A percentile compares a stretch with the other conserved stretches of the same genome.
Conservation (phyloP, 805 yeast genomes). For the Pichia heedii region DNA sequence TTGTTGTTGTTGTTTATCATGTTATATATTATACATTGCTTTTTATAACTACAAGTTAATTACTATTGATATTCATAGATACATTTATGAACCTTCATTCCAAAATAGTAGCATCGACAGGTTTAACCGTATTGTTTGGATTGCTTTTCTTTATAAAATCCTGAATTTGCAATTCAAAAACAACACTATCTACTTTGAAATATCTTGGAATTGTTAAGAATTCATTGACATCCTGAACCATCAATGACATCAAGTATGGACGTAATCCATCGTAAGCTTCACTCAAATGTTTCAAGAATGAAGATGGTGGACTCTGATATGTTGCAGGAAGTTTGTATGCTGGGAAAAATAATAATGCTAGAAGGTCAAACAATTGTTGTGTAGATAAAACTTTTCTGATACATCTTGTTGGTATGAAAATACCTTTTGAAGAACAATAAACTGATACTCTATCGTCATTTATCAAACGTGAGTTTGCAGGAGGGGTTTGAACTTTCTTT, state of each 20-base stretch:
- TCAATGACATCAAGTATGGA: constrained; percentile 15
- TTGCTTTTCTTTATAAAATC: constrained; percentile 6
- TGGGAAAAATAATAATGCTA: constrained; percentile 15
- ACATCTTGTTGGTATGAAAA: constrained; percentile 7
- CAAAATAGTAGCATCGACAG: neutral
- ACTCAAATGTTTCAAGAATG: constrained; percentile 5
- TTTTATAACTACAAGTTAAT: neutral
- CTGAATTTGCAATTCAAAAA: constrained; percentile 19
- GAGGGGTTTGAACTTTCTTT: neutral
- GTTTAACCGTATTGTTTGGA: neutral
- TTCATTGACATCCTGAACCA: constrained; percentile 13
- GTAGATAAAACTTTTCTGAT: constrained; percentile 12
- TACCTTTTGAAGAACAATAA: constrained; percentile 9
- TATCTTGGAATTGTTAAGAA: constrained; percentile 16
- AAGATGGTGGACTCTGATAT: constrained; percentile 1
- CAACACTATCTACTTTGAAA: constrained; percentile 16
- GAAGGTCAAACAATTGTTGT: constrained; percentile 11
- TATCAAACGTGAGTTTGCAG: neutral
- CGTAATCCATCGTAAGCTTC: constrained; percentile 14
- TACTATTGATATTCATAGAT: neutral
- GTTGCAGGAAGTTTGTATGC: constrained; percentile 6
- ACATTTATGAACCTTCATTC: neutral
- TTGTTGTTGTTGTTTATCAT: too few species aligned
- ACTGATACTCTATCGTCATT: constrained; percentile 5
- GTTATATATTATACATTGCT: neutral